Evolutionary conservation across 2,329 filamentous ascomycete species (phyloP), one percentile per base, ranked within the genome.

Genomic region (Hypoxylon sp.): DNA sequence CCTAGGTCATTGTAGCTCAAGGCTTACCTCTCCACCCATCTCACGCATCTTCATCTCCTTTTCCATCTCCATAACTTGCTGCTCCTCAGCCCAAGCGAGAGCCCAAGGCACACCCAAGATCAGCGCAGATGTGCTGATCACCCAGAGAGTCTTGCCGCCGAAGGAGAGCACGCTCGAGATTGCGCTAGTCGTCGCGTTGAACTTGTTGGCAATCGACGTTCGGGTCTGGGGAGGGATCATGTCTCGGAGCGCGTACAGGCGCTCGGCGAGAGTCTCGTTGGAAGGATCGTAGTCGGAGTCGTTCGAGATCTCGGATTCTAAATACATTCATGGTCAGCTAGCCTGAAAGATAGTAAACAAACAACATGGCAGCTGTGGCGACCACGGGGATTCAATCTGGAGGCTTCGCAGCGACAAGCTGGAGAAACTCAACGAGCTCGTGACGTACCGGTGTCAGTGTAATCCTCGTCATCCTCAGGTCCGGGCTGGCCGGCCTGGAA

Each of bases 21-120:
- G 32, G 41, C 84, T 69, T 56, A 78, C 75, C 63, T 97, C 93
- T 77, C 91, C 90, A 69, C 93, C 93, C 76, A 91, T 88, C 87
- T 97, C 93, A 80, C 96, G 91, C 93, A 97, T 96, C 80, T 91
- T 90, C 88, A 94, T 94, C 84, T 97, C 95, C 81, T 94, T 90
- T 88, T 99, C 96, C 93, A 97, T 96, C 84, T 97, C 95, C 71
- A 95, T 86, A 79, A 97, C 89, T 84, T 97, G 93, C 86, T 97
- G 94, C 85, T 99, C 96, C 85, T 99, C 96, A 70, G 91, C 90
- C 78, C 94, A 95, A 63, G 94, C 95, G 73, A 99, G 85, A 63
- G 94, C 94, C 85, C 94, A 98, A 60, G 96, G 96, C 54, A 98
- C 93, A 74, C 94, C 94, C 70, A 98, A 83, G 78, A 99, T 84